phyloP scores from a whole-genome alignment of 2,329 filamentous ascomycete species.

The Karstenula rhodostoma region DNA sequence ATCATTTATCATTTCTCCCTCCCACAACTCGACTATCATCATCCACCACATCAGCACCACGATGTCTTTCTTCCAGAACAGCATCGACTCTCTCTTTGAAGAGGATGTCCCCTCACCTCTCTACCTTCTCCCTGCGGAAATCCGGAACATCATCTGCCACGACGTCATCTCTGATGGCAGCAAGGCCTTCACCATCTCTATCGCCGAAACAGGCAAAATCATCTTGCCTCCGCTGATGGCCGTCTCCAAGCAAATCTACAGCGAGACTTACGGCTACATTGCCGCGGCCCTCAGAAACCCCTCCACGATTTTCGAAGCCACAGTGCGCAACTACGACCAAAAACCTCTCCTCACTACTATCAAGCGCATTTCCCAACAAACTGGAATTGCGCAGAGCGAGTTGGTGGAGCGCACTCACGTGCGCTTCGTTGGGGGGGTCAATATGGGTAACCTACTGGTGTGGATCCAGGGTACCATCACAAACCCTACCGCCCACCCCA shows the following conservation, averaged over 20 bases:
- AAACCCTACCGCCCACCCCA: neutral
- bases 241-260: constrained; percentile 4
- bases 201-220: constrained; percentile 2
- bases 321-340: neutral
- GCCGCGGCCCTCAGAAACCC: neutral
- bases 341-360: neutral
- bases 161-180: neutral
- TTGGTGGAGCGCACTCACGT: constrained; percentile 1
- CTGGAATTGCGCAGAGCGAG: neutral
- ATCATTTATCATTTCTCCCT: neutral
- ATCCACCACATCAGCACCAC: neutral
- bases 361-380: neutral
- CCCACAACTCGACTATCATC: neutral
- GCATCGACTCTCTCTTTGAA: constrained; percentile 11
- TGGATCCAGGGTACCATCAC: neutral
- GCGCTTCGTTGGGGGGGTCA: neutral
- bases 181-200: neutral
- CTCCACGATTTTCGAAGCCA: constrained; percentile 4
- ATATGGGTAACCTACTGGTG: constrained; percentile 1
- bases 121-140: constrained; percentile 6
- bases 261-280: constrained; percentile 4
- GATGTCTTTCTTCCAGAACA: constrained; percentile 1
- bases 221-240: neutral
- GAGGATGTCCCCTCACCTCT: constrained; percentile 2
- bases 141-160: neutral